Evolutionary conservation across 176 grass and related monocot species (phyloP).

Genomic region (Ampelocalamus luodianensis): DNA sequence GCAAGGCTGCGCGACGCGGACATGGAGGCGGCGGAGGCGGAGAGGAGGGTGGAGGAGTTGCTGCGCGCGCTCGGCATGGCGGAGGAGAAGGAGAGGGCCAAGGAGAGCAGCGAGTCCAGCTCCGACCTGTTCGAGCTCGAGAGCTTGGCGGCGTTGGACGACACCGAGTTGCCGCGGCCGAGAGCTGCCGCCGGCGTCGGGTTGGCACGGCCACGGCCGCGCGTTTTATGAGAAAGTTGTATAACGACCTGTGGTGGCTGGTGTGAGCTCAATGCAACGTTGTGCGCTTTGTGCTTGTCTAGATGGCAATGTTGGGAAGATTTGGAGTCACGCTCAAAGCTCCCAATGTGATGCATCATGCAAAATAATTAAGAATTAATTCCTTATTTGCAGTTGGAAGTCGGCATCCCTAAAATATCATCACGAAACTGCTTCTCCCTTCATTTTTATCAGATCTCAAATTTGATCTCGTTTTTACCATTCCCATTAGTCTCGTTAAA

Average conservation of each 20-base stretch:
- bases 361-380: too few relatives aligned
- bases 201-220: constrained; percentile 23
- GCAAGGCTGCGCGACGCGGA: constrained; percentile 28
- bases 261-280: neutral
- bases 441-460: too few relatives aligned
- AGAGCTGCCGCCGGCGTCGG: neutral
- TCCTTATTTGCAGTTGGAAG: too few relatives aligned
- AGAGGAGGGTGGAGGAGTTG: constrained; percentile 58
- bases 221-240: constrained; percentile 25
- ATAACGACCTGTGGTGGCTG: neutral
- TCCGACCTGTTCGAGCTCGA: constrained; percentile 89
- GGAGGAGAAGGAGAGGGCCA: constrained; percentile 61
- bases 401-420: too few relatives aligned
- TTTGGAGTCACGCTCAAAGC: neutral
- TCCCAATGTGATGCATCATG: neutral
- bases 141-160: constrained; percentile 25
- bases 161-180: neutral
- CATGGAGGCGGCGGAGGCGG: constrained; percentile 20
- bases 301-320: neutral
- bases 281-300: neutral
- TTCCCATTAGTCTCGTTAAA: too few relatives aligned
- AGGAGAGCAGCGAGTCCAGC: constrained; percentile 73
- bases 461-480: too few relatives aligned
- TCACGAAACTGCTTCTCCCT: too few relatives aligned
- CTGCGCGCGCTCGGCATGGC: constrained; percentile 49